Percentiles rank a stretch among this genome's conserved stretches.
Evolutionary conservation across 2,329 filamentous ascomycete genomes (phyloP).

Genomic region (Trichoderma sp.): DNA sequence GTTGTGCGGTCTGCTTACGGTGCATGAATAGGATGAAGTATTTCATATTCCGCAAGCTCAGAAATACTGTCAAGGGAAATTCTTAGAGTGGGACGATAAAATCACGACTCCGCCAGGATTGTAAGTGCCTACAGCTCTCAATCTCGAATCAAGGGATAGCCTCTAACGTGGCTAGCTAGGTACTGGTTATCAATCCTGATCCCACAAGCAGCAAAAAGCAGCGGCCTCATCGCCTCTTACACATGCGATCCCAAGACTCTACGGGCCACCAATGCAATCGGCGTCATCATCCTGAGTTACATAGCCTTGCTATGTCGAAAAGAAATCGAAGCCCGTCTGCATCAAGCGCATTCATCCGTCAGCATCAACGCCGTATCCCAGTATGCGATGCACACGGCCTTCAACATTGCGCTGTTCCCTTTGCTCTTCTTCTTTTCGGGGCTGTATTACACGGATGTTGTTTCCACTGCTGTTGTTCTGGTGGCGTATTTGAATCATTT

Average conservation of each 20-base stretch:
- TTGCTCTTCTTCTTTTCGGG: constrained; percentile 94
- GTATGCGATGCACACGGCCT: constrained; percentile 57
- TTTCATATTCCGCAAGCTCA: constrained; percentile 92
- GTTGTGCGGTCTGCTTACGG: constrained; percentile 20
- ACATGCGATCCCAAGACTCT: constrained; percentile 37
- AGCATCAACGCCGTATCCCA: constrained; percentile 32
- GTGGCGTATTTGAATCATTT: constrained; percentile 61
- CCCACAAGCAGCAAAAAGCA: constrained; percentile 24
- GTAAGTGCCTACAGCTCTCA: constrained; percentile 40
- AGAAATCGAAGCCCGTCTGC: constrained; percentile 45
- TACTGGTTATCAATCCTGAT: constrained; percentile 44
- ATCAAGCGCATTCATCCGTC: constrained; percentile 24
- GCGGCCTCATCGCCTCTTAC: constrained; percentile 20
- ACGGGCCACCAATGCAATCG: constrained; percentile 47
- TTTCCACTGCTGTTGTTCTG: constrained; percentile 74
- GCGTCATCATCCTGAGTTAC: constrained; percentile 39
- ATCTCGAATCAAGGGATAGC: neutral
- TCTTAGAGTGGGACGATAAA: constrained; percentile 85
- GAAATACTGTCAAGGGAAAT: constrained; percentile 74
- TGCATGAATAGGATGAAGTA: constrained; percentile 64
- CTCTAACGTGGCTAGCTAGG: constrained; percentile 28
- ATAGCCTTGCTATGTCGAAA: constrained; percentile 51
- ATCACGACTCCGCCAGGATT: constrained; percentile 94
- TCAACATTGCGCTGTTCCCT: constrained; percentile 84
- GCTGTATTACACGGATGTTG: constrained; percentile 90